Conservation (phyloP, 2,329 filamentous ascomycete species). For the Aspergillus sp. region DNA sequence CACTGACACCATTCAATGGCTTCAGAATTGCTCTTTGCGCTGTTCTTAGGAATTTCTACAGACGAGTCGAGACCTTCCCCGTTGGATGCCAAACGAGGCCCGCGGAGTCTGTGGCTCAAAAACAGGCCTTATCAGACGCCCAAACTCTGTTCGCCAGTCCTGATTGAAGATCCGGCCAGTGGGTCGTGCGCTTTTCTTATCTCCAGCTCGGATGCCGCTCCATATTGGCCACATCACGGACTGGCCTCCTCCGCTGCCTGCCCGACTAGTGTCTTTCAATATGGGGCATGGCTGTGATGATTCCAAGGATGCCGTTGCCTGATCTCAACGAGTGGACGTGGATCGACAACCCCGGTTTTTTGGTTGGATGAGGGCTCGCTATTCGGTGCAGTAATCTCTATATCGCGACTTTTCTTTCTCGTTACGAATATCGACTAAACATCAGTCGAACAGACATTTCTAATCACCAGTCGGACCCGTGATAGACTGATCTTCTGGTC, state of each 20-base stretch:
- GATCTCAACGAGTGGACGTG: neutral
- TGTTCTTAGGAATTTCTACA: neutral
- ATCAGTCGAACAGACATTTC: slow-evolving; percentile 7
- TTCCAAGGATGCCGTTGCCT: neutral
- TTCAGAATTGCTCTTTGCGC: neutral
- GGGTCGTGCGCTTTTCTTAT: slow-evolving; percentile 8
- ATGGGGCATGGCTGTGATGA: neutral
- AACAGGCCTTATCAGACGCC: slow-evolving; percentile 3
- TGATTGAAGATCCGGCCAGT: neutral
- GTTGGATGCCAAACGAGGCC: neutral
- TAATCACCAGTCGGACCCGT: slow-evolving; percentile 9
- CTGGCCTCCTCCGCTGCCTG: slow-evolving; percentile 1
- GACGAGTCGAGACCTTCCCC: neutral
- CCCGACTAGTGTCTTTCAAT: neutral
- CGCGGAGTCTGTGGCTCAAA: slow-evolving; percentile 8
- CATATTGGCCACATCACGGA: neutral
- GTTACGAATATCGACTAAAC: slow-evolving; percentile 14
- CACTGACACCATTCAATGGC: neutral
- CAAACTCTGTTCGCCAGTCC: neutral
- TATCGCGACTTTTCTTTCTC: slow-evolving; percentile 8
- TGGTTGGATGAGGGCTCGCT: neutral
- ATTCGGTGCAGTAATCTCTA: neutral
- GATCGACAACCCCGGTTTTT: neutral
- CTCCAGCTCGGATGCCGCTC: neutral
- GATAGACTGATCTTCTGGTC: slow-evolving; percentile 2